Evolutionary conservation across 2,329 filamentous ascomycete species (phyloP).

Genomic region (Sarocladiaceae sp.): DNA sequence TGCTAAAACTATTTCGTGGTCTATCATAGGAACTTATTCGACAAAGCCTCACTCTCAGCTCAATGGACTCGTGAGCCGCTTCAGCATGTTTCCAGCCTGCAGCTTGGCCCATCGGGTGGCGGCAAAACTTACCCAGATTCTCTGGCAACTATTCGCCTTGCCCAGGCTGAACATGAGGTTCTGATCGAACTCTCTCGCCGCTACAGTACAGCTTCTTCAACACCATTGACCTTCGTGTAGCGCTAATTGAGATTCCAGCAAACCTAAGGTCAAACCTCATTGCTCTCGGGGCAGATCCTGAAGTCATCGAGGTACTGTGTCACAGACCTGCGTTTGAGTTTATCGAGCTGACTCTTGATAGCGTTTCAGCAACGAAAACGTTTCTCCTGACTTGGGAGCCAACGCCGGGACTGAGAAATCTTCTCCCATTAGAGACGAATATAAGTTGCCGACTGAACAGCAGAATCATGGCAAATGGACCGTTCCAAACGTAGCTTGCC

Average conservation of each 20-base stretch:
- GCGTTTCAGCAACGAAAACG: not conserved
- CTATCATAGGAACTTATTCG: not conserved
- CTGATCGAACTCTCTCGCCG: constrained; percentile 8
- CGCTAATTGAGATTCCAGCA: not conserved
- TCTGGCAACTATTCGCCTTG: constrained; percentile 3
- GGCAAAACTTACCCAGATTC: no score
- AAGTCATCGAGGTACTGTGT: not conserved
- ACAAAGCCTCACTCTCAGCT: not conserved
- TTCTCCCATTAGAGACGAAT: no score
- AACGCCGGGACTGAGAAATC: no score
- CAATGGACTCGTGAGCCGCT: not conserved
- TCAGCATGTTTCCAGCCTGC: not conserved
- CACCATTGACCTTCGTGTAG: no score
- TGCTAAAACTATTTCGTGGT: no score
- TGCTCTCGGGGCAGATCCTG: not conserved
- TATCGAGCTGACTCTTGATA: no score
- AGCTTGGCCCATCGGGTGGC: no score
- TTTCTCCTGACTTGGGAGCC: no score
- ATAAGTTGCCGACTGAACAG: not conserved
- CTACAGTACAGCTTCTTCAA: constrained; percentile 8
- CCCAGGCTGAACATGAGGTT: constrained; percentile 4
- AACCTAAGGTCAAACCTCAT: constrained; percentile 6
- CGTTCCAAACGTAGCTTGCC: not conserved
- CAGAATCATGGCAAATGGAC: no score
- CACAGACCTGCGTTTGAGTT: no score